Conservation (phyloP, 306 rosid species). For the Castanea mollissima region DNA sequence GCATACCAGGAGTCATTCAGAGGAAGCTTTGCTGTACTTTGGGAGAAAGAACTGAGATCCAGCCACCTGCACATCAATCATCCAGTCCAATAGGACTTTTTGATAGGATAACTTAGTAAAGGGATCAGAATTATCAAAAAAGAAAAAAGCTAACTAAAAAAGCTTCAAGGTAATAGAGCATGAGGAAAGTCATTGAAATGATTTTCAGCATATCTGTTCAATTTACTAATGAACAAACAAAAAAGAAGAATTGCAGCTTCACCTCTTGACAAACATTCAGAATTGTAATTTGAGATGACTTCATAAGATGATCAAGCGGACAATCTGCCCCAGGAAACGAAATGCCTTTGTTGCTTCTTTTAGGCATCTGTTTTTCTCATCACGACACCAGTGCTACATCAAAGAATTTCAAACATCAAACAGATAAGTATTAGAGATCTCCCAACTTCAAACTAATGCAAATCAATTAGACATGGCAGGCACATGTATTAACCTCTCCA, state of each 20-base stretch:
- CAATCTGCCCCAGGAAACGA: slow-evolving; percentile 66
- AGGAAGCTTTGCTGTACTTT: too few relatives aligned
- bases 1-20: too few relatives aligned
- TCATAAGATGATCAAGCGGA: slow-evolving; percentile 69
- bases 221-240: neutral
- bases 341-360: slow-evolving; percentile 83
- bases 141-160: neutral
- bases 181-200: neutral
- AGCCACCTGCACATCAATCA: too few relatives aligned
- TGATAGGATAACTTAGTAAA: too few relatives aligned
- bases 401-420: slow-evolving; percentile 15
- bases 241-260: neutral
- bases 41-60: too few relatives aligned
- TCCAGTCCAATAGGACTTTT: too few relatives aligned
- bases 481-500: slow-evolving; percentile 53
- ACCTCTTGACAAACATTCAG: neutral
- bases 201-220: neutral
- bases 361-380: slow-evolving; percentile 73
- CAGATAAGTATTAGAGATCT: slow-evolving; percentile 1
- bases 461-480: neutral
- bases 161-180: neutral
- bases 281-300: neutral
- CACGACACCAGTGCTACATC: slow-evolving; percentile 80
- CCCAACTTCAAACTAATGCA: neutral
- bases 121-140: neutral